phyloP scores from a whole-genome alignment of 1,139 yeast genomes.

The Arxiozyma bovina region DNA sequence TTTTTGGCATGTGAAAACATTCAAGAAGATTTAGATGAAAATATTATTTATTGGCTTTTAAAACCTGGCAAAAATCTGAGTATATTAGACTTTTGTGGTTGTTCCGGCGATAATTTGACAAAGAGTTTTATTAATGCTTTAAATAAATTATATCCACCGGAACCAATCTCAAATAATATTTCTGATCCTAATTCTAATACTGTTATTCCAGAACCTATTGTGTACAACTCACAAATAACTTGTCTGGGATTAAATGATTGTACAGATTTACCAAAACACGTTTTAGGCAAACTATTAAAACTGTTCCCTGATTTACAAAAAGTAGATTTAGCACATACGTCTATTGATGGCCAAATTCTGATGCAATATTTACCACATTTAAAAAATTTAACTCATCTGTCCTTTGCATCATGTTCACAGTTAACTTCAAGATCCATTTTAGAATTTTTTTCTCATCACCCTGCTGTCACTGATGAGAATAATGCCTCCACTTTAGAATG shows the following conservation, averaged over 20 bases:
- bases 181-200: background rate
- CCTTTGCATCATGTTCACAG: slow-evolving; percentile 70
- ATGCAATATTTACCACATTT: slow-evolving; percentile 40
- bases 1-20: slow-evolving; percentile 80
- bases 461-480: slow-evolving; percentile 47
- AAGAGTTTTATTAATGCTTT: slow-evolving; percentile 42
- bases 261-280: slow-evolving; percentile 56
- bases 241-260: slow-evolving; percentile 83
- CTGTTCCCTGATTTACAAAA: slow-evolving; percentile 52
- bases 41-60: slow-evolving; percentile 51
- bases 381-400: slow-evolving; percentile 63
- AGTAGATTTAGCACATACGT: slow-evolving; percentile 76
- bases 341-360: slow-evolving; percentile 51
- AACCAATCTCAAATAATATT: slow-evolving; percentile 2
- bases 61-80: slow-evolving; percentile 52
- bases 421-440: slow-evolving; percentile 67
- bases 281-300: slow-evolving; percentile 50
- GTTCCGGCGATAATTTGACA: slow-evolving; percentile 57
- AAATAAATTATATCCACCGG: slow-evolving; percentile 16
- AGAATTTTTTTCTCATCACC: slow-evolving; percentile 64
- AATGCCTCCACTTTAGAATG: slow-evolving; percentile 45
- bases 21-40: slow-evolving; percentile 68
- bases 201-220: slow-evolving; percentile 12
- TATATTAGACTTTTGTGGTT: slow-evolving; percentile 83
- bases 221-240: slow-evolving; percentile 31